phyloP scores from a whole-genome alignment of 176 grass and related monocot species.

The Avena insularis region DNA sequence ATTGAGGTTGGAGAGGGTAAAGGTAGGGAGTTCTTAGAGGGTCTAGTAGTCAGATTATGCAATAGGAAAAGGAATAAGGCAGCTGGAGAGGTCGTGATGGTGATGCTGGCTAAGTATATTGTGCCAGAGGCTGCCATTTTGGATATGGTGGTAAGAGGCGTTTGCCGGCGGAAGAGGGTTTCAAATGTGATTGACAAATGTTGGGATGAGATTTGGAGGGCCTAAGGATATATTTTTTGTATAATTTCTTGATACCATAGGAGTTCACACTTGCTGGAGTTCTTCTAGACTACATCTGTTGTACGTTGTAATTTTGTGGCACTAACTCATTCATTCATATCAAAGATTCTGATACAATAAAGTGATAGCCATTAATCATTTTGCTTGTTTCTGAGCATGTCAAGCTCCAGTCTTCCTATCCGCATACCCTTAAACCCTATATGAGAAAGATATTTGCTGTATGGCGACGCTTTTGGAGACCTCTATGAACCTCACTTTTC shows the following conservation, averaged over 20 bases:
- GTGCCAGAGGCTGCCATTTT: constrained; percentile 60
- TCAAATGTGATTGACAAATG: constrained; percentile 61
- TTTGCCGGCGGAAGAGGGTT: constrained; percentile 59
- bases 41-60: constrained; percentile 67
- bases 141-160: constrained; percentile 57
- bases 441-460: neutral
- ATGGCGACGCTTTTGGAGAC: neutral
- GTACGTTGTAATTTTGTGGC: constrained; percentile 52
- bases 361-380: neutral
- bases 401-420: neutral
- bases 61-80: constrained; percentile 64
- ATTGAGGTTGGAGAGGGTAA: constrained; percentile 43
- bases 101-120: constrained; percentile 82
- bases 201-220: constrained; percentile 76
- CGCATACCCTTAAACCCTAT: constrained; percentile 1
- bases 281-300: constrained; percentile 54
- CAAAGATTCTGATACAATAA: constrained; percentile 59
- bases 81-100: constrained; percentile 58
- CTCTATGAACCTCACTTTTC: neutral
- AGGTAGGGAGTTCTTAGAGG: constrained; percentile 81
- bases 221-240: constrained; percentile 41
- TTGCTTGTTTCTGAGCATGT: neutral
- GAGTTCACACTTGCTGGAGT: constrained; percentile 29
- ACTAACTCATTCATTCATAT: constrained; percentile 49
- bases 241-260: constrained; percentile 24